Evolutionary conservation across 2,329 filamentous ascomycete genomes (phyloP).

Genomic region (Grosmannia clavigera): DNA sequence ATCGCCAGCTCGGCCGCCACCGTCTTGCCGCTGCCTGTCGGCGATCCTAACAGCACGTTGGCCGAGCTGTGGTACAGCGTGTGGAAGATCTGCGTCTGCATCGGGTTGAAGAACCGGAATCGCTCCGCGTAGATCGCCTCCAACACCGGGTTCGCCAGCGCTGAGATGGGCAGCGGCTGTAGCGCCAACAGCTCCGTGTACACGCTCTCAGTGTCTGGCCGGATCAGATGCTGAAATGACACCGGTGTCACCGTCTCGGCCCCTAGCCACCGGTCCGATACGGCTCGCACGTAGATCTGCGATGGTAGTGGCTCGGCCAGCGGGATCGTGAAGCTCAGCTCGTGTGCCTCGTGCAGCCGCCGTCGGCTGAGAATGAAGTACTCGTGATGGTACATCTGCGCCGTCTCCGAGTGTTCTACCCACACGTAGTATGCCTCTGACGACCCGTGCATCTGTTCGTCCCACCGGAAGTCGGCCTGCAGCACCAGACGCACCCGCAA

Average conservation of each 20-base stretch:
- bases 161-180: conserved; percentile 76
- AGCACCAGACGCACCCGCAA: conserved; percentile 80
- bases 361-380: conserved; percentile 85
- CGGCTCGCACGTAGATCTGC: conserved; percentile 89
- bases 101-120: conserved; percentile 96
- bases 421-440: conserved; percentile 98
- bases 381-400: conserved; percentile 95
- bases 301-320: conserved; percentile 84
- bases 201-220: conserved; percentile 92
- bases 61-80: conserved; percentile 84
- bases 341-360: conserved; percentile 91
- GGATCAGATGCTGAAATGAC: conserved; percentile 94
- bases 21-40: conserved; percentile 95
- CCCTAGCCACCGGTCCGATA: conserved; percentile 93
- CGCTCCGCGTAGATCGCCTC: conserved; percentile 81
- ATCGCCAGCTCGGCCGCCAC: conserved; percentile 92
- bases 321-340: conserved; percentile 95
- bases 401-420: conserved; percentile 97
- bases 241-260: conserved; percentile 92
- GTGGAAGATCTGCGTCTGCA: conserved; percentile 99
- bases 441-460: conserved; percentile 82
- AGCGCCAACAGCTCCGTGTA: conserved; percentile 90
- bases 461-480: conserved; percentile 87
- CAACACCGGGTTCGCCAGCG: conserved; percentile 72
- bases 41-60: conserved; percentile 89